Evolutionary conservation across 306 rosid genomes (phyloP), one percentile per base, ranked within the genome.

Genomic region (Casuarina cunninghamiana): DNA sequence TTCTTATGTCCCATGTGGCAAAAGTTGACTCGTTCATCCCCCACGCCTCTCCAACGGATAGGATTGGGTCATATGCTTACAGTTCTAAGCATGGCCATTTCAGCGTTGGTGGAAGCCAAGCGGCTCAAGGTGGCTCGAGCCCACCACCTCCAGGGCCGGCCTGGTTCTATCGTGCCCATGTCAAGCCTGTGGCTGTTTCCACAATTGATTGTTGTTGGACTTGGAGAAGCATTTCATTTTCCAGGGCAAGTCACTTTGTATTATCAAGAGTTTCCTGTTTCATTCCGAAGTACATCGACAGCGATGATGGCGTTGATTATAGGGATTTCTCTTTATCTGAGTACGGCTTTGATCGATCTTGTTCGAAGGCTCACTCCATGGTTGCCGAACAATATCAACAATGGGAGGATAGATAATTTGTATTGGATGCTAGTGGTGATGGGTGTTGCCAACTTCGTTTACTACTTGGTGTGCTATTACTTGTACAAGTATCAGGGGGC

Each of bases 331-430:
- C 86, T 62, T 81, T 92, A 86, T 69, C 39, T 90, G 1, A 82
- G 96, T 72, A 83, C 90, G 0, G 82, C 77, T 85, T 26, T 26
- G 32, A 26, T 26, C 32, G 32, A 26, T 26, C 32, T 26, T 26
- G 32, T 26, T 26, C 32, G 77, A 3, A 78, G 80, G 72, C 54
- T 84, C 45, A 88, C 96, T 6, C 10, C 69, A 63, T 92, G 96
- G 96, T 54, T 90, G 5, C 91, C 92, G 0, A 86, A 90, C 75
- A 75, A 88, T 75, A 75, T 90, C 50, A 87, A 90, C 63, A 9
- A 78, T 13, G 93, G 93, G 55, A 84, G 79, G 39, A 12, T 88
- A 2, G 90, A 88, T 38, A 79, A 80, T 73, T 72, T 90, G 75
- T 90, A 89, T 45, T 92, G 96, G 97, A 42, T 55, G 79, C 4